Evolutionary conservation across 1,139 yeast genomes (phyloP), one percentile per base, ranked within the genome.

Genomic region (Nakaseomyces sp.): DNA sequence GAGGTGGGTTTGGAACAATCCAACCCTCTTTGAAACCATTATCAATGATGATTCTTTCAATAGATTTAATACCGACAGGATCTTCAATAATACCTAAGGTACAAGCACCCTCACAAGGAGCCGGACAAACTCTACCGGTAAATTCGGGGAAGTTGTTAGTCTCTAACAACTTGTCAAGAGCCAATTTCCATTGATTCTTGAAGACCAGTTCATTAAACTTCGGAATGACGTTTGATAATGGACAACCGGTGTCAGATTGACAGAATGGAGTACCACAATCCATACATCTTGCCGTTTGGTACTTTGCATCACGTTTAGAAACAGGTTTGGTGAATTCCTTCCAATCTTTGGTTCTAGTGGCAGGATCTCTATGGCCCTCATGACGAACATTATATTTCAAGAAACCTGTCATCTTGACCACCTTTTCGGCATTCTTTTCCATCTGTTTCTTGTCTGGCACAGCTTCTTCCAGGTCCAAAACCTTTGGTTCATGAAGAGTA

Each of bases 201-300:
- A 88, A 91, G 28, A 91, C 95, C 57, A 91, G 77, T 65, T 89
- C 97, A 65, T 91, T 91, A 93, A 96, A 91, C 69, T 89, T 89
- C 53, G 98, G 98, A 71, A 91, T 91, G 56, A 89, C 81, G 67
- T 91, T 91, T 48, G 97, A 88, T 55, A 91, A 84, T 47, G 98
- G 98, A 71, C 98, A 91, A 50, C 98, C 98, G 41, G 95, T 84
- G 66, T 91, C 97, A 37, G 95, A 83, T 61, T 93, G 94, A 73
- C 98, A 91, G 77, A 89, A 91, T 49, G 98, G 98, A 58, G 91
- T 95, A 71, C 98, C 98, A 73, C 98, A 91, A 69, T 91, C 98
- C 96, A 91, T 91, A 76, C 98, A 91, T 68, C 98, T 79, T n/a
- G 97, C 96, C 46, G 97, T 86, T 70, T 91, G 97, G 61, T 75